A percentile compares a stretch with the other conserved stretches of the same genome.
phyloP scores from a whole-genome alignment of 2,329 filamentous ascomycete species.

The Fusarium nodosum region DNA sequence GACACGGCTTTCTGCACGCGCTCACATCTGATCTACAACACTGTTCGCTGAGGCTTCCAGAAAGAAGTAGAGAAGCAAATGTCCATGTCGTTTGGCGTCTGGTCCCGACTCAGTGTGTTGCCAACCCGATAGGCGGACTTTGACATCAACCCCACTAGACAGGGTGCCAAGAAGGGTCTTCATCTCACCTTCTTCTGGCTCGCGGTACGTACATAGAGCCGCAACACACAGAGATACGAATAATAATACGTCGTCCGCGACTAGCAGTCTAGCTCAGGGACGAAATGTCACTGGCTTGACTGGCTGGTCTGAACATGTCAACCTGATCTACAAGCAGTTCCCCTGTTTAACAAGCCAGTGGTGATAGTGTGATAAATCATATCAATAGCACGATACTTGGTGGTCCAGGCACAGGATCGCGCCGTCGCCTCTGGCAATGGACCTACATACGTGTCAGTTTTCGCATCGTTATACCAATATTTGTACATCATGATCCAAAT shows the following conservation, averaged over 20 bases:
- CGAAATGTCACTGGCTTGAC: conserved; percentile 20
- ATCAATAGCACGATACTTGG: conserved; percentile 34
- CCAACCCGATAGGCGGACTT: conserved; percentile 49
- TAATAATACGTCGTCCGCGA: conserved; percentile 18
- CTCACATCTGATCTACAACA: conserved; percentile 36
- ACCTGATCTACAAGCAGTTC: conserved; percentile 32
- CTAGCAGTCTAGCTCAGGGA: conserved; percentile 25
- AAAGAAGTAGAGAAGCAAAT: conserved; percentile 44
- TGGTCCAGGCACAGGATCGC: conserved; percentile 40
- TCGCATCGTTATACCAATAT: conserved; percentile 25
- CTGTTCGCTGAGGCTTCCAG: conserved; percentile 48
- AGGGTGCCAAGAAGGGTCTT: conserved; percentile 46
- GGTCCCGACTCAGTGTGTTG: conserved; percentile 12
- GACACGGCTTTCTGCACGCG: conserved; percentile 11
- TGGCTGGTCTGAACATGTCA: neutral
- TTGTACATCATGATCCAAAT: conserved; percentile 31
- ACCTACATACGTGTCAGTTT: conserved; percentile 22
- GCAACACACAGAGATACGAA: conserved; percentile 17
- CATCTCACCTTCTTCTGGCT: conserved; percentile 39
- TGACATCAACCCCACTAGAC: conserved; percentile 33
- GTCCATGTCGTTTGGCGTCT: conserved; percentile 26
- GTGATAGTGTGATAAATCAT: conserved; percentile 29
- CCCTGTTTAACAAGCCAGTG: conserved; percentile 12
- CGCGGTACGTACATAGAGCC: conserved; percentile 17
- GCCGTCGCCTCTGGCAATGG: conserved; percentile 26